Percentiles rank a stretch among this genome's conserved stretches.
Evolutionary conservation across 2,329 filamentous ascomycete species (phyloP).

Genomic region (Dactylonectria estremocensis): DNA sequence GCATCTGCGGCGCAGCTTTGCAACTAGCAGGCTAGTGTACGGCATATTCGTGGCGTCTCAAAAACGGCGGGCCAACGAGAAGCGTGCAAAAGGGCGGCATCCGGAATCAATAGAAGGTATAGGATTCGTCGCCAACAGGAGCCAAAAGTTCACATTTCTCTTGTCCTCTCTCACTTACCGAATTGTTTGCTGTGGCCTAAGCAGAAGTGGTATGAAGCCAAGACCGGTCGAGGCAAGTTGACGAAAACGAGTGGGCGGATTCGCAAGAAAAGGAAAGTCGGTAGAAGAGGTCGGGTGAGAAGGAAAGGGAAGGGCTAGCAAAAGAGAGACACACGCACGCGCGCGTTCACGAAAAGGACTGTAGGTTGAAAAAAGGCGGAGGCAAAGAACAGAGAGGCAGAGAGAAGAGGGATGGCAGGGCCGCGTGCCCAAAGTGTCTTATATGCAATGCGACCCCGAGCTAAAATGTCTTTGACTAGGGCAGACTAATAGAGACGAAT

Average conservation of each 20-base stretch:
- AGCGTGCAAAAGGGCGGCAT: not conserved
- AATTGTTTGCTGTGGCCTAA: conserved; percentile 7
- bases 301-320: conserved; percentile 34
- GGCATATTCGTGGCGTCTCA: conserved; percentile 12
- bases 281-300: conserved; percentile 26
- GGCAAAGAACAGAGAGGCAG: conserved; percentile 20
- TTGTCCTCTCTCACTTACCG: conserved; percentile 20
- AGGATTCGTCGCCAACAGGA: not conserved
- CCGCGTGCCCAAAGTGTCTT: conserved; percentile 29
- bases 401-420: conserved; percentile 26
- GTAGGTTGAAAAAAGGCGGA: conserved; percentile 16
- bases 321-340: conserved; percentile 43
- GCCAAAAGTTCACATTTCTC: not conserved
- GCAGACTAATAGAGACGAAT: conserved; percentile 9
- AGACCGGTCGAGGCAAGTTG: conserved; percentile 26
- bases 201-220: conserved; percentile 7
- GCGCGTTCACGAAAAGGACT: conserved; percentile 44
- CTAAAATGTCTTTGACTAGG: conserved; percentile 21
- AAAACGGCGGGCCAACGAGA: not conserved
- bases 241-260: conserved; percentile 32
- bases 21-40: conserved; percentile 8
- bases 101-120: not conserved
- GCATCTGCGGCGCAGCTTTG: conserved; percentile 19
- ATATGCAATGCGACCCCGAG: conserved; percentile 35
- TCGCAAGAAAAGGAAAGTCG: conserved; percentile 21